Conservation (phyloP, 2,329 filamentous ascomycete genomes). For the Mollisia scopiformis region DNA sequence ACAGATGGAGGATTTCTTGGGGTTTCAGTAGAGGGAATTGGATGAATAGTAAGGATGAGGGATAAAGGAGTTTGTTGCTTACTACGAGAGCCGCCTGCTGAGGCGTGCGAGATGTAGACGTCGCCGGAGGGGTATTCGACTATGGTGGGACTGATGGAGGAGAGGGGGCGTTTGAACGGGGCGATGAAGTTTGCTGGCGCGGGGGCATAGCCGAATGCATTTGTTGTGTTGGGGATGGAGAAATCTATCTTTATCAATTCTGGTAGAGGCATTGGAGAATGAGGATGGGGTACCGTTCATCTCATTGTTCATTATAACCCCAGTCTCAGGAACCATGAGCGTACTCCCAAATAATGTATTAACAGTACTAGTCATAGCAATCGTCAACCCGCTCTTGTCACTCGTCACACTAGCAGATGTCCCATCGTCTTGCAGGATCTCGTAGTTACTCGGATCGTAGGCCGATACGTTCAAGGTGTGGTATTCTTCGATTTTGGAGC, state of each 20-base stretch:
- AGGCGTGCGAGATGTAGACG: conserved; percentile 62
- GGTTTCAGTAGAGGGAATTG: too few species aligned
- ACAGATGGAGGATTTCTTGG: too few species aligned
- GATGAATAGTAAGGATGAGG: too few species aligned
- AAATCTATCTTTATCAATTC: too few species aligned
- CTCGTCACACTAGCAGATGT: conserved; percentile 56
- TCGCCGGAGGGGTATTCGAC: conserved; percentile 59
- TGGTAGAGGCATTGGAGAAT: too few species aligned
- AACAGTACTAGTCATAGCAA: conserved; percentile 68
- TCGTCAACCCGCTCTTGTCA: conserved; percentile 62
- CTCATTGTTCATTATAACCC: conserved; percentile 69
- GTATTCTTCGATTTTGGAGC: conserved; percentile 59
- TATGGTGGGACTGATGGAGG: conserved; percentile 66
- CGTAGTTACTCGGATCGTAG: conserved; percentile 64
- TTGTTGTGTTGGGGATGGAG: conserved; percentile 63
- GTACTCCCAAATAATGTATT: conserved; percentile 68
- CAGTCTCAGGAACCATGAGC: conserved; percentile 61
- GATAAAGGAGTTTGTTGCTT: too few species aligned
- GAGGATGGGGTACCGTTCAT: too few species aligned
- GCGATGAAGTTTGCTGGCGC: conserved; percentile 66
- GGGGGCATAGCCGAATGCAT: conserved; percentile 68
- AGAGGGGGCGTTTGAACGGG: conserved; percentile 67
- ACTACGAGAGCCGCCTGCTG: conserved; percentile 67
- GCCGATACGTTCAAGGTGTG: conserved; percentile 60
- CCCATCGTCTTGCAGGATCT: conserved; percentile 53